Percentiles rank a stretch among this genome's conserved stretches.
Conservation (phyloP, 768 basidiomycete species). For the Auricularia auricula-judae region DNA sequence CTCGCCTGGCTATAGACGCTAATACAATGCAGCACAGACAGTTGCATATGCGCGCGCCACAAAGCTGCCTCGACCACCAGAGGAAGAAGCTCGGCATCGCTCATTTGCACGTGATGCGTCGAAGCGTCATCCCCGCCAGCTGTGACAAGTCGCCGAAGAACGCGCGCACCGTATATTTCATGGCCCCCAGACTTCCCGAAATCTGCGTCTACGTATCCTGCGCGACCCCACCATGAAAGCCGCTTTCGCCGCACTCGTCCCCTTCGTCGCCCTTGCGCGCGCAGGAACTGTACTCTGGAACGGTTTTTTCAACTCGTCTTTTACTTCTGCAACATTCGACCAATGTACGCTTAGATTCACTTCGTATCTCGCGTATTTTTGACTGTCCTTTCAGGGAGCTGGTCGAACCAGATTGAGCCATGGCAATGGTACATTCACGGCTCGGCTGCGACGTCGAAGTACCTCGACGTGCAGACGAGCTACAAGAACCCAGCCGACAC, state of each 20-base stretch:
- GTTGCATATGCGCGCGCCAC: too few relatives aligned
- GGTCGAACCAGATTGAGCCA: conserved; percentile 40
- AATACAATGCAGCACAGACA: too few relatives aligned
- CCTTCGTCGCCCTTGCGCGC: conserved; percentile 19
- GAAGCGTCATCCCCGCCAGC: not conserved
- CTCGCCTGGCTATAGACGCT: too few relatives aligned
- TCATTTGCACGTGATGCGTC: not conserved
- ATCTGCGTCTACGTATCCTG: not conserved
- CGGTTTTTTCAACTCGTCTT: conserved; percentile 41
- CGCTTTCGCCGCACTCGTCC: conserved; percentile 11
- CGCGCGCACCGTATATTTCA: not conserved
- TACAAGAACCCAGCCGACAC: conserved; percentile 53
- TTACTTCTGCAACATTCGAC: conserved; percentile 38
- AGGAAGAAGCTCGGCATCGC: not conserved
- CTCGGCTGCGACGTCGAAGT: conserved; percentile 36
- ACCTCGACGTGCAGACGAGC: conserved; percentile 36
- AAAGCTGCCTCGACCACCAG: too few relatives aligned
- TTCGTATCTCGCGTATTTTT: not conserved
- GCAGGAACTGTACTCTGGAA: conserved; percentile 46
- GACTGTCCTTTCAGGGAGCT: conserved; percentile 32
- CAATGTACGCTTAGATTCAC: conserved; percentile 26
- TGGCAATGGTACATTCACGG: conserved; percentile 59
- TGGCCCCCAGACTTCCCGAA: not conserved
- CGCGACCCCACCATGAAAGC: conserved; percentile 9
- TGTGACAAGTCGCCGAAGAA: not conserved